These are phyloP conservation scores for Saccharomycopsis sp. DNA, from an alignment of 805 yeast species.

Conservation along the genomic window DNA sequence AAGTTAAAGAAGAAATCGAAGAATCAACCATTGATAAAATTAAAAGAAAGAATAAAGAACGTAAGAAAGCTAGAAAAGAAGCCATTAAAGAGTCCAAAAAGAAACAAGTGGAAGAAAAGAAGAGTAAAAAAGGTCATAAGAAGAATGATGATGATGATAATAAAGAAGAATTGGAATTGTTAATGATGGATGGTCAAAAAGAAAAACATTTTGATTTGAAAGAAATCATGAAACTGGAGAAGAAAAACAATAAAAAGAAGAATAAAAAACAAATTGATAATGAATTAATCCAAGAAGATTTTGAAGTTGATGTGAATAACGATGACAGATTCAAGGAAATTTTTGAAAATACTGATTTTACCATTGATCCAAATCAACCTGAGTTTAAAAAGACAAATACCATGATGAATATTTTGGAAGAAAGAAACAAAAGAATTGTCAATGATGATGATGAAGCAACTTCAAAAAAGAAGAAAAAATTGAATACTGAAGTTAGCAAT, in stretches of 20 bases:
- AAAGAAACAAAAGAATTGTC: constrained; percentile 40
- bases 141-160: constrained; percentile 28
- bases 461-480: constrained; percentile 3
- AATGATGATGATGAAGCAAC: constrained; percentile 3
- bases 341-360: constrained; percentile 79
- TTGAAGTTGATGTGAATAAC: constrained; percentile 46
- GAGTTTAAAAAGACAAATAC: constrained; percentile 82
- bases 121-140: constrained; percentile 27
- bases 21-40: constrained; percentile 72
- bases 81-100: constrained; percentile 53
- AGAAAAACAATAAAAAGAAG: constrained; percentile 42
- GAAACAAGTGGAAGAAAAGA: constrained; percentile 26
- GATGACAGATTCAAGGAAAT: constrained; percentile 83
- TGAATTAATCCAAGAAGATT: constrained; percentile 35
- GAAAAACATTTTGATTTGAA: constrained; percentile 69
- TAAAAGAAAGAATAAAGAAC: constrained; percentile 84
- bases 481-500: not conserved
- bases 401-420: constrained; percentile 73
- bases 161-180: constrained; percentile 63
- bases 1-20: constrained; percentile 35
- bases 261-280: constrained; percentile 41
- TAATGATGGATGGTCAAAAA: constrained; percentile 45
- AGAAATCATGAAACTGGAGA: constrained; percentile 66
- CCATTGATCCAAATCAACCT: constrained; percentile 89
- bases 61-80: constrained; percentile 77